Evolutionary conservation across 2,329 filamentous ascomycete genomes (phyloP), one percentile per base, ranked within the genome.

Genomic region (Fragosphaeria purpurea): DNA sequence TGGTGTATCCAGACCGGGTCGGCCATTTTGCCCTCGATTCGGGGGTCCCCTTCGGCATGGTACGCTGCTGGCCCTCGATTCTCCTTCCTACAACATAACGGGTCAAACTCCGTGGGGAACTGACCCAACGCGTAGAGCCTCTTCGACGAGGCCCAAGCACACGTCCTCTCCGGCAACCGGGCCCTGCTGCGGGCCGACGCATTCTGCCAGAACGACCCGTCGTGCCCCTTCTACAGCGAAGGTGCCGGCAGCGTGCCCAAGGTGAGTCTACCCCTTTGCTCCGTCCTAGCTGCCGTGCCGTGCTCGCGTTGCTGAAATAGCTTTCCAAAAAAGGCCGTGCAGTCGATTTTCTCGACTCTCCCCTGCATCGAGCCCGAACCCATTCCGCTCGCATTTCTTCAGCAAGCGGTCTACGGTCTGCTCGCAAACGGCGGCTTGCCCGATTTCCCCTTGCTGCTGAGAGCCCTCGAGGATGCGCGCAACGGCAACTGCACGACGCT

Each of bases 1-100:
- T 41, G 5, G 38, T 4, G 7, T 48, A 41, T 31, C 46, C 46
- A 10, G 6, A 48, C 7, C n/a, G 46, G 38, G 46, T 48, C 10
- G 46, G 46, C 22, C 46, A 34, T 32, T 48, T 48, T 32, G 46
- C 37, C 22, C 46, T 48, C 13, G 46, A 48, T 33, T 30, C 46
- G 12, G 46, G n/a, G n/a, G 46, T 48, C 6, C 35, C 46, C 33
- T 32, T 30, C 33, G 46, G 46, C n/a, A 13, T 13, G 12, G 41
- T 42, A 42, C 2, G n/a, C 4, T 22, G 22, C 22, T 22, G 22
- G 22, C 22, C 22, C 22, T 22, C 22, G 22, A 22, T 22, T 22
- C 22, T 22, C 22, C 22, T 22, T 22, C 22, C 22, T 22, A 22
- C 22, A 22, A 22, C 22, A 22, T 22, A 22, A 22, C 22, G 22